These are phyloP conservation scores for Coemansia aciculifera DNA, from an alignment of 192 early-diverging fungal genomes.

Conservation along the genomic window DNA sequence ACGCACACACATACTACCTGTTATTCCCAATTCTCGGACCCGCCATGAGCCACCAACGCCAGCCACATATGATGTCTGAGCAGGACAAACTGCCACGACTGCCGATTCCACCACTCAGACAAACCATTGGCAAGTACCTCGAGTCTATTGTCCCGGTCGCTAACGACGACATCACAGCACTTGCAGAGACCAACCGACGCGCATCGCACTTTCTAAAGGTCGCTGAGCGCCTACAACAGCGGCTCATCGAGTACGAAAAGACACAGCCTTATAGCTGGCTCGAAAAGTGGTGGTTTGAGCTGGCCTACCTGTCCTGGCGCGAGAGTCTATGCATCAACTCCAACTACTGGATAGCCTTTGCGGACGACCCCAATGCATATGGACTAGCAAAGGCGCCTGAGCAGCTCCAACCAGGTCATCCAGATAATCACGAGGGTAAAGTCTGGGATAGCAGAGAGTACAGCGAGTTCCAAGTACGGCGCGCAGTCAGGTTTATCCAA, in stretches of 20 bases:
- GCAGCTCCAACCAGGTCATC: constrained; percentile 12
- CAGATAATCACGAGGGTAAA: not conserved
- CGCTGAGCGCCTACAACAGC: constrained; percentile 60
- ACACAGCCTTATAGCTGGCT: constrained; percentile 68
- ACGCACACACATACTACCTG: not conserved
- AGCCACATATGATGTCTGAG: constrained; percentile 21
- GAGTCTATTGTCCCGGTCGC: constrained; percentile 61
- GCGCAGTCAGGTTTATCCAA: constrained; percentile 74
- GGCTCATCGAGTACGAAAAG: constrained; percentile 62
- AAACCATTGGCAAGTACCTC: constrained; percentile 60
- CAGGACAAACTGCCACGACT: constrained; percentile 56
- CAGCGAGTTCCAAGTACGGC: constrained; percentile 74
- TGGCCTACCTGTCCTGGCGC: constrained; percentile 81
- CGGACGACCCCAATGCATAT: constrained; percentile 63
- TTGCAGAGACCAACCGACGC: constrained; percentile 55
- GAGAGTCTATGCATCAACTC: constrained; percentile 82
- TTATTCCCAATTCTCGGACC: not conserved
- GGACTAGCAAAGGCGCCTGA: constrained; percentile 33
- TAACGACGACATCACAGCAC: constrained; percentile 47
- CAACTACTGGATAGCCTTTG: constrained; percentile 81
- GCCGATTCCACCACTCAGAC: constrained; percentile 65
- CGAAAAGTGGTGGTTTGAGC: constrained; percentile 67
- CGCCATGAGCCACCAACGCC: constrained; percentile 7
- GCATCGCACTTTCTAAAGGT: constrained; percentile 54
- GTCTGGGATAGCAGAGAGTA: constrained; percentile 55